Percentiles rank a stretch among this genome's conserved stretches.
Evolutionary conservation across 441 rosid genomes (phyloP).

Genomic region (Populus hybrid): DNA sequence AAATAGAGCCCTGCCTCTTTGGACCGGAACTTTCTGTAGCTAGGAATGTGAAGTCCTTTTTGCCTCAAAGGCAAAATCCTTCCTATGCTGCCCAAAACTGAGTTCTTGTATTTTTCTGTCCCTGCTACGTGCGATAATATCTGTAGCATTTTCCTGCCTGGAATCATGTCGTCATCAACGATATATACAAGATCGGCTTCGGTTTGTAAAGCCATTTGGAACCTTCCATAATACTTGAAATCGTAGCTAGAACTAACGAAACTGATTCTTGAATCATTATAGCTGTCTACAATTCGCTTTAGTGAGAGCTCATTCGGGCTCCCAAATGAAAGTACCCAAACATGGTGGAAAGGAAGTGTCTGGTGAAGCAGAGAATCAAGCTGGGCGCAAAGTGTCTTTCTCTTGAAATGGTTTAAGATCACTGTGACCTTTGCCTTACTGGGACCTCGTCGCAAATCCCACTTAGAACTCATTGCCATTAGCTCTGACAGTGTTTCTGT

Average conservation of each 20-base stretch:
- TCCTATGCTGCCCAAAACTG: too few species aligned
- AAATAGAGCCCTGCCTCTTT: conserved; percentile 97
- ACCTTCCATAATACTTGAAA: conserved; percentile 94
- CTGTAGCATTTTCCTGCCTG: too few species aligned
- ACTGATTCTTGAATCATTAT: conserved; percentile 85
- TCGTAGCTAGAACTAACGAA: conserved; percentile 87
- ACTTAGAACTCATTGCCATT: conserved; percentile 73
- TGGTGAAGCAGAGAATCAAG: conserved; percentile 83
- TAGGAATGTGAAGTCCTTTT: conserved; percentile 85
- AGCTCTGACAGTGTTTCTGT: conserved; percentile 67
- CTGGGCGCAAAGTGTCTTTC: conserved; percentile 91
- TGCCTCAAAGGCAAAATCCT: too few species aligned
- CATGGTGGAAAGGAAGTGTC: conserved; percentile 82
- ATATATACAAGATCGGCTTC: conserved; percentile 86
- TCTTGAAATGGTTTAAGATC: conserved; percentile 86
- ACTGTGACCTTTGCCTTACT: conserved; percentile 71
- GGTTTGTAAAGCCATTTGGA: conserved; percentile 90
- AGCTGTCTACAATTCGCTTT: conserved; percentile 64
- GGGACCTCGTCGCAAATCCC: conserved; percentile 65
- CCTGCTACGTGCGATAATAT: too few species aligned
- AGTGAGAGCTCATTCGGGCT: conserved; percentile 73
- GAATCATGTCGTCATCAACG: conserved; percentile 88
- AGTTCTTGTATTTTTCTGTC: too few species aligned
- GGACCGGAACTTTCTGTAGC: conserved; percentile 82
- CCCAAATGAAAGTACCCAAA: conserved; percentile 89